A percentile compares a stretch with the other conserved stretches of the same genome.
phyloP scores from a whole-genome alignment of 768 basidiomycete species.

The Trametes cubensis region DNA sequence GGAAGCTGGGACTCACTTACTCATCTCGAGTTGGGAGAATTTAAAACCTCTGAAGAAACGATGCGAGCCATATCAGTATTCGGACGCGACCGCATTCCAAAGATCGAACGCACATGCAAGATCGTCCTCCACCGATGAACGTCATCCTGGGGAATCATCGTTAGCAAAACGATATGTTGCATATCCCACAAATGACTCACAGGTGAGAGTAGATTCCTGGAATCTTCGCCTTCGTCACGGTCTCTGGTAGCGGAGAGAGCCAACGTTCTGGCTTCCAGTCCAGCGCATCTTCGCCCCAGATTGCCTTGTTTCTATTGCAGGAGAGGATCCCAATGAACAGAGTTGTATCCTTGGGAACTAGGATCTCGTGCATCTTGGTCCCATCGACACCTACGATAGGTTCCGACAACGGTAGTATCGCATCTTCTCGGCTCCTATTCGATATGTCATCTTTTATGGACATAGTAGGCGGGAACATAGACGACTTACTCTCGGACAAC shows the following conservation, averaged over 20 bases:
- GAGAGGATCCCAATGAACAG: conserved; percentile 25
- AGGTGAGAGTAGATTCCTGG: conserved; percentile 19
- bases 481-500: conserved; percentile 2
- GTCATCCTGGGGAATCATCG: conserved; percentile 7
- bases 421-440: not conserved
- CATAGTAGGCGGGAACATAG: not conserved
- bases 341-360: conserved; percentile 21
- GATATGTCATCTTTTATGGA: not conserved
- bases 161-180: no score
- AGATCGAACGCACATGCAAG: conserved; percentile 17
- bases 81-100: not conserved
- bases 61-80: not conserved
- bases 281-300: conserved; percentile 31
- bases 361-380: conserved; percentile 9
- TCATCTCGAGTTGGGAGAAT: conserved; percentile 48
- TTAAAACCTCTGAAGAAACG: conserved; percentile 41
- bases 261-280: conserved; percentile 31
- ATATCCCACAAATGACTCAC: not conserved
- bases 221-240: conserved; percentile 13
- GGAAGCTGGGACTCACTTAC: conserved; percentile 30
- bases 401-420: conserved; percentile 14
- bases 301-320: conserved; percentile 25
- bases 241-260: conserved; percentile 14
- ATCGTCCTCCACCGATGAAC: conserved; percentile 13
- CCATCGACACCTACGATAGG: conserved; percentile 20